Conservation (phyloP, 495 filamentous ascomycete genomes). For the Lasiosphaeria hispida region DNA sequence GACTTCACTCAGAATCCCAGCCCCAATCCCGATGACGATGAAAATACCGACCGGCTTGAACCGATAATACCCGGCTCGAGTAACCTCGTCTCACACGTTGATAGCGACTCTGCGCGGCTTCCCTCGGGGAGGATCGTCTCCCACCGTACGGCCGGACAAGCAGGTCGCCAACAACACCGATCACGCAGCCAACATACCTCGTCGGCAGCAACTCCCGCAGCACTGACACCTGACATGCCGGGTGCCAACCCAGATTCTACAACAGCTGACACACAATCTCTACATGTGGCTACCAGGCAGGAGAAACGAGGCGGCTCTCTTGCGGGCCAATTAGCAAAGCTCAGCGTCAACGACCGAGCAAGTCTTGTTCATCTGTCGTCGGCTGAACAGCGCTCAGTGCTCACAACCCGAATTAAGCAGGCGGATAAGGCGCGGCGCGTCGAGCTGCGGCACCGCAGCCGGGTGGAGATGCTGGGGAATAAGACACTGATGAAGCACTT, state of each 20-base stretch:
- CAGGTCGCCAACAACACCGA: too few species aligned
- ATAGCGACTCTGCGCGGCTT: too few species aligned
- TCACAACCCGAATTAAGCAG: constrained; percentile 26
- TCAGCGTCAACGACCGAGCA: constrained; percentile 24
- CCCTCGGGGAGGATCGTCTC: too few species aligned
- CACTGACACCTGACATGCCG: too few species aligned
- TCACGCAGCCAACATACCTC: too few species aligned
- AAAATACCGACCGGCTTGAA: too few species aligned
- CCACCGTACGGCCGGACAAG: too few species aligned
- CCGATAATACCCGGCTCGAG: not conserved
- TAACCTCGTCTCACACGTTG: too few species aligned
- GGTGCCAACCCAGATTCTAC: too few species aligned
- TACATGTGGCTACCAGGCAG: constrained; percentile 1
- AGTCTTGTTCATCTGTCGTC: constrained; percentile 26
- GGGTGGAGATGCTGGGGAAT: constrained; percentile 15
- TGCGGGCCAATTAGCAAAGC: constrained; percentile 5
- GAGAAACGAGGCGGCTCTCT: not conserved
- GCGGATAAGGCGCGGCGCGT: constrained; percentile 6
- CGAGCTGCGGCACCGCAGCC: constrained; percentile 8
- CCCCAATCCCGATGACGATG: not conserved
- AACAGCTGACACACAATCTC: too few species aligned
- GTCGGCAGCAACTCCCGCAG: not conserved
- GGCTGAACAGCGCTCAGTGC: constrained; percentile 24
- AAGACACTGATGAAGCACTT: constrained; percentile 18
- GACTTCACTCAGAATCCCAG: constrained; percentile 18